Conservation (phyloP, 2,329 filamentous ascomycete genomes). For the Hymenoscyphus fructigenus region DNA sequence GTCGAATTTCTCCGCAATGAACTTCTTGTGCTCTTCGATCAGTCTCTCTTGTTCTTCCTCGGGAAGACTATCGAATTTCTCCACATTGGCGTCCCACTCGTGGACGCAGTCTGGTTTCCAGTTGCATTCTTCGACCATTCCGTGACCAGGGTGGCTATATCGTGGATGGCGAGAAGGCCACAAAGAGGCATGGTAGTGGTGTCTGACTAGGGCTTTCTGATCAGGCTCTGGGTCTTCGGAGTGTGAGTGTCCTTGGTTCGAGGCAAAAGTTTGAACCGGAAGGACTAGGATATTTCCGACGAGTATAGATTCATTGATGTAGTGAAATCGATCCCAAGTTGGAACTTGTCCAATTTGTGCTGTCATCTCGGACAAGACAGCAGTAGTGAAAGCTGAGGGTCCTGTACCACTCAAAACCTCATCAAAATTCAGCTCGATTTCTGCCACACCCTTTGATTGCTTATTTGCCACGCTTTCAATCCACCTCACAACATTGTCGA, state of each 20-base stretch:
- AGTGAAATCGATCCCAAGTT: slow-evolving; percentile 63
- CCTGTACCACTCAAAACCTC: slow-evolving; percentile 69
- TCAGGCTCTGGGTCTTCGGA: slow-evolving; percentile 63
- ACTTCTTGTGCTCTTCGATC: slow-evolving; percentile 13
- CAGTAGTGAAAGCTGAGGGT: slow-evolving; percentile 64
- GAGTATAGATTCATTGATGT: slow-evolving; percentile 53
- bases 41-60: slow-evolving; percentile 56
- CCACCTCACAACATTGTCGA: slow-evolving; percentile 68
- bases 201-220: slow-evolving; percentile 63
- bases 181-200: slow-evolving; percentile 71
- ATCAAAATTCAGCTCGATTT: slow-evolving; percentile 65
- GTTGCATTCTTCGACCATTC: slow-evolving; percentile 67
- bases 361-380: slow-evolving; percentile 63
- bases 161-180: slow-evolving; percentile 66
- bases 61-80: slow-evolving; percentile 54
- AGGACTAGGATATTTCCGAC: slow-evolving; percentile 63
- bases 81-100: slow-evolving; percentile 62
- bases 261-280: slow-evolving; percentile 68
- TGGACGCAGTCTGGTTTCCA: slow-evolving; percentile 63
- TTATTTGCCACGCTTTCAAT: slow-evolving; percentile 55
- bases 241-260: slow-evolving; percentile 68
- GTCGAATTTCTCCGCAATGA: slow-evolving; percentile 6
- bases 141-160: slow-evolving; percentile 64
- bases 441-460: slow-evolving; percentile 55
- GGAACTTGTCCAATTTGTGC: slow-evolving; percentile 44